Evolutionary conservation across 1,284 basidiomycete species (phyloP).

Genomic region (Boletus hoseneyae): DNA sequence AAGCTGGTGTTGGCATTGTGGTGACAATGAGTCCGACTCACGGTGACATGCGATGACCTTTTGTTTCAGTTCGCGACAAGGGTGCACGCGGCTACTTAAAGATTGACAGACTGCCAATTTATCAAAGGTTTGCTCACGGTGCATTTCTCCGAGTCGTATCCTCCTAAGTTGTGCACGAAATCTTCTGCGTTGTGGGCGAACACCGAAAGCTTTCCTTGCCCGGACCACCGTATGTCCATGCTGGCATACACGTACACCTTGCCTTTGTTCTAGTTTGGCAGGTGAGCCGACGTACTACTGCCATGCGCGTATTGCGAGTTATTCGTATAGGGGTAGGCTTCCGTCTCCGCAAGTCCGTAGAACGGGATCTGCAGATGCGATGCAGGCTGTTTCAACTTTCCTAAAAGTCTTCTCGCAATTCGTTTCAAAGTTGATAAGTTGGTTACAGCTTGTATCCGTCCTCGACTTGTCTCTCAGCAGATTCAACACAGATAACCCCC

Average conservation of each 20-base stretch:
- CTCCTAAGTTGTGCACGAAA: constrained; percentile 32
- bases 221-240: constrained; percentile 33
- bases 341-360: constrained; percentile 25
- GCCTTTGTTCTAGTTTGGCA: constrained; percentile 39
- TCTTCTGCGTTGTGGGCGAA: constrained; percentile 35
- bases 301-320: background rate
- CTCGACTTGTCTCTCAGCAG: too few species aligned
- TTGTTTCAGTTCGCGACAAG: too few species aligned
- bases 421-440: too few species aligned
- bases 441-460: too few species aligned
- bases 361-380: constrained; percentile 38
- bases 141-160: constrained; percentile 10
- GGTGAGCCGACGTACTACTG: constrained; percentile 23
- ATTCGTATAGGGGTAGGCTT: constrained; percentile 21
- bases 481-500: too few species aligned
- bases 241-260: constrained; percentile 35
- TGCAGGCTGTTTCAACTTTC: constrained; percentile 4
- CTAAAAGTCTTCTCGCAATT: too few species aligned
- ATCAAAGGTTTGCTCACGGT: constrained; percentile 8
- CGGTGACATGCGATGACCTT: too few species aligned
- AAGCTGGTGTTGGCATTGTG: background rate
- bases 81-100: too few species aligned
- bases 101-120: too few species aligned
- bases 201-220: constrained; percentile 25
- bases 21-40: too few species aligned